A percentile compares a stretch with the other conserved stretches of the same genome.
phyloP scores from a whole-genome alignment of 495 filamentous ascomycete species.

The Melanomma pulvis-pyrius region DNA sequence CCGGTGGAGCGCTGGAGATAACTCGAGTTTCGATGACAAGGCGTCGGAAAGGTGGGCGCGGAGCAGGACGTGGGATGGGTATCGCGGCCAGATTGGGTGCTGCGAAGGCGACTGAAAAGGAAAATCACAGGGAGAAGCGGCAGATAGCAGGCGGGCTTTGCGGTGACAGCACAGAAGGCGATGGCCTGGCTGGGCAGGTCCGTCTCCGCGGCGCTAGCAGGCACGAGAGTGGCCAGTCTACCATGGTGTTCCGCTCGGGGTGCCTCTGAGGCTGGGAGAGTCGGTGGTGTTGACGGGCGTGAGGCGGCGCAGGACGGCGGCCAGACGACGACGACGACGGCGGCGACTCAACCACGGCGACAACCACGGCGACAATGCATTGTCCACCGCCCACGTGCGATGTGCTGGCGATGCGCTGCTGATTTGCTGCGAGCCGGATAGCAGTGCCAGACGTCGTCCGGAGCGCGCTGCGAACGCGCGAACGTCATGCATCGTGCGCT shows the following conservation, averaged over 20 bases:
- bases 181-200: no score
- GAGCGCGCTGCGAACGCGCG: no score
- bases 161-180: no score
- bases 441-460: no score
- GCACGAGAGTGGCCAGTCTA: no score
- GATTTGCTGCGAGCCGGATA: no score
- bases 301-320: not conserved
- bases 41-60: not conserved
- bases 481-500: not conserved
- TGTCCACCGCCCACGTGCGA: not conserved
- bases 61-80: constrained; percentile 25
- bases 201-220: no score
- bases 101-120: not conserved
- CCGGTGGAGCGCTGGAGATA: not conserved
- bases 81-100: constrained; percentile 10
- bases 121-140: not conserved
- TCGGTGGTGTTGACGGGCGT: not conserved
- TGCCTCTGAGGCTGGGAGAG: no score
- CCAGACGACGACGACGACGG: no score
- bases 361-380: not conserved
- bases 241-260: no score
- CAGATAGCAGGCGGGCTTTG: not conserved
- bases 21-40: not conserved
- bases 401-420: no score
- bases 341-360: no score